Evolutionary conservation across 805 yeast genomes (phyloP).

Genomic region (Saturnispora sanitii): DNA sequence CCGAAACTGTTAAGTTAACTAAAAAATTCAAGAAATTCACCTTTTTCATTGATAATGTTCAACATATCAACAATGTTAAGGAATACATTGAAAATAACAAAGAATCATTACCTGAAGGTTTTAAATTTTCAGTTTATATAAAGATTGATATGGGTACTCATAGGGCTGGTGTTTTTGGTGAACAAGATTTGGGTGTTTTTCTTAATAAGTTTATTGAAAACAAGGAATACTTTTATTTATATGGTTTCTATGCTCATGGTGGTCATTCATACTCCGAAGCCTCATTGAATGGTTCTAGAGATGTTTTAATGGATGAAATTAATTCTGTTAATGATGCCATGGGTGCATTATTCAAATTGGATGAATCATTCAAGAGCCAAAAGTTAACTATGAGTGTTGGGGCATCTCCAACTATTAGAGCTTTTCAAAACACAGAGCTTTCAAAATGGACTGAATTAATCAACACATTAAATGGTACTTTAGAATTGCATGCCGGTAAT

Average conservation of each 20-base stretch:
- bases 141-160: slow-evolving; percentile 65
- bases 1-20: slow-evolving; percentile 38
- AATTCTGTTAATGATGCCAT: slow-evolving; percentile 47
- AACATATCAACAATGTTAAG: slow-evolving; percentile 42
- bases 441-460: slow-evolving; percentile 8
- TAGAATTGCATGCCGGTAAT: slow-evolving; percentile 79
- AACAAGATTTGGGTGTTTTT: not conserved
- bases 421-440: slow-evolving; percentile 29
- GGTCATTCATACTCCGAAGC: slow-evolving; percentile 60
- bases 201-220: slow-evolving; percentile 22
- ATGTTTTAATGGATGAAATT: slow-evolving; percentile 46
- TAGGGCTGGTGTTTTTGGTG: slow-evolving; percentile 48
- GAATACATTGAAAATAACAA: slow-evolving; percentile 24
- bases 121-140: slow-evolving; percentile 53
- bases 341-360: slow-evolving; percentile 26
- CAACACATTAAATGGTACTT: slow-evolving; percentile 26
- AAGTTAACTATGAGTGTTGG: slow-evolving; percentile 57
- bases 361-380: slow-evolving; percentile 23
- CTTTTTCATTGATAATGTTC: slow-evolving; percentile 54
- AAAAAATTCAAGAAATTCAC: slow-evolving; percentile 29
- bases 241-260: slow-evolving; percentile 72
- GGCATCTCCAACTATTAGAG: slow-evolving; percentile 74
- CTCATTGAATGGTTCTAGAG: slow-evolving; percentile 36
- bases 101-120: not conserved
- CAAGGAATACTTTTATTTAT: slow-evolving; percentile 32